A percentile compares a stretch with the other conserved stretches of the same genome.
These are phyloP conservation scores for Gryganskiella cystojenkinii DNA, from an alignment of 192 early-diverging fungal genomes.

Conservation along the genomic window DNA sequence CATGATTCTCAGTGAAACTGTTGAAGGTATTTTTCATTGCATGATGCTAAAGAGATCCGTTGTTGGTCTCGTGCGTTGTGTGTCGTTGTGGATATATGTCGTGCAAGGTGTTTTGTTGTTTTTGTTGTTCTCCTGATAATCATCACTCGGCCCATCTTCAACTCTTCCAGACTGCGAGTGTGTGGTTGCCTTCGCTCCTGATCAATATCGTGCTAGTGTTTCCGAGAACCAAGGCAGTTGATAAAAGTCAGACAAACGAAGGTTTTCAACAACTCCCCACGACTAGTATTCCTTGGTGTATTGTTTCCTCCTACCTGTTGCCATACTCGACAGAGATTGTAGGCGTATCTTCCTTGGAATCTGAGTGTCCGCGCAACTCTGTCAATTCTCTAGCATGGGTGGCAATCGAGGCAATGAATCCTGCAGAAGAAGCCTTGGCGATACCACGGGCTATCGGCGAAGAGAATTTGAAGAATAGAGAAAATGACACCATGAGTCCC, in stretches of 20 bases:
- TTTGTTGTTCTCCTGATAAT: too few species aligned
- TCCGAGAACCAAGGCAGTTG: background rate
- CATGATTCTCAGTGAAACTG: too few species aligned
- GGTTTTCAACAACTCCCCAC: background rate
- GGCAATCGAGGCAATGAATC: constrained; percentile 56
- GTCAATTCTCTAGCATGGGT: constrained; percentile 52
- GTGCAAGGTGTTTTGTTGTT: too few species aligned
- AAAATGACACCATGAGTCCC: background rate
- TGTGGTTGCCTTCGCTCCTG: constrained; percentile 53
- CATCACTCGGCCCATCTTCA: too few species aligned
- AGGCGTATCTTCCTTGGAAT: constrained; percentile 41
- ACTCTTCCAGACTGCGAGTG: constrained; percentile 53
- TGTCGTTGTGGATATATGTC: too few species aligned
- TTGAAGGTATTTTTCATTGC: too few species aligned
- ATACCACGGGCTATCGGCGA: constrained; percentile 44
- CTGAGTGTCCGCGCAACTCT: constrained; percentile 16
- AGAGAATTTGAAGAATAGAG: background rate
- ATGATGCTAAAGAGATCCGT: too few species aligned
- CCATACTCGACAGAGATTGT: constrained; percentile 53
- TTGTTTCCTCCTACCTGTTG: constrained; percentile 13
- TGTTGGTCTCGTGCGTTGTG: too few species aligned
- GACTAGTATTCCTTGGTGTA: background rate
- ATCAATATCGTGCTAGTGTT: constrained; percentile 46
- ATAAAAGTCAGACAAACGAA: background rate
- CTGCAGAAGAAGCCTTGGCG: constrained; percentile 53